Base-by-base conservation (phyloP, 23 red algal genomes). In the Cyanidioschyzon merolae region DNA sequence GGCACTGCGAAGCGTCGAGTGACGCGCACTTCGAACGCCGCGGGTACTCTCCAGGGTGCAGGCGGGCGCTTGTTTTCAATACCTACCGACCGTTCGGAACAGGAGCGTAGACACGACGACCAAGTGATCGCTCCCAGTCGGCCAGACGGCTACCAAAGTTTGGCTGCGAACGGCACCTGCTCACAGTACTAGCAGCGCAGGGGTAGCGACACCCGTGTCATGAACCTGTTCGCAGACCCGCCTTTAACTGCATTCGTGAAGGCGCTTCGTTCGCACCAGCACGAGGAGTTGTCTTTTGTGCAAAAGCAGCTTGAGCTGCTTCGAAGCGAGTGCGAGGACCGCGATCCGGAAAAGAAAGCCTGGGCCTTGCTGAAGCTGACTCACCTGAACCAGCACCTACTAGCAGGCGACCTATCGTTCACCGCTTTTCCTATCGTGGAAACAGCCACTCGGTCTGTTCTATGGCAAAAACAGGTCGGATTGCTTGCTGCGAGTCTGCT, bases 211-310 rank as follows among this genome's bases (percentile, higher is more conserved):
- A n/a, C n/a, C n/a, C n/a, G n/a, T n/a, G 81, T 92, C 67, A 84
- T 84, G 58, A 84, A 80, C 58, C 58, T 84, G 79, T 71, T 98
- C 17, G 90, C 89, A 68, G 84, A 89, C 67, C 88, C 90, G 57
- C 88, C 88, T 40, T 76, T 98, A 1, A 84, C 88, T 39, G 94
- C 89, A 68, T 88, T 98, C 1, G 89, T 98, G 39, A 88, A 89
- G 68, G 84, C 79, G 34, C 88, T 98, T 76, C 94, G 94, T 38
- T 80, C 87, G 12, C 88, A 98, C 58, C 80, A 88, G 37, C 76
- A 88, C 58, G 94, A 98, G 75, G 94, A 98, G 74, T 75, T 77
- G 24, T 78, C 80, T 2, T 98, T 50, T 74, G 58, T 98, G 32
- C 59, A 76, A 18, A 37, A 50, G 0, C 88, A 91, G 24, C 38